Percentiles rank a stretch among this genome's conserved stretches.
Conservation (phyloP, 2,329 filamentous ascomycete species). For the Trichoderma sp. region DNA sequence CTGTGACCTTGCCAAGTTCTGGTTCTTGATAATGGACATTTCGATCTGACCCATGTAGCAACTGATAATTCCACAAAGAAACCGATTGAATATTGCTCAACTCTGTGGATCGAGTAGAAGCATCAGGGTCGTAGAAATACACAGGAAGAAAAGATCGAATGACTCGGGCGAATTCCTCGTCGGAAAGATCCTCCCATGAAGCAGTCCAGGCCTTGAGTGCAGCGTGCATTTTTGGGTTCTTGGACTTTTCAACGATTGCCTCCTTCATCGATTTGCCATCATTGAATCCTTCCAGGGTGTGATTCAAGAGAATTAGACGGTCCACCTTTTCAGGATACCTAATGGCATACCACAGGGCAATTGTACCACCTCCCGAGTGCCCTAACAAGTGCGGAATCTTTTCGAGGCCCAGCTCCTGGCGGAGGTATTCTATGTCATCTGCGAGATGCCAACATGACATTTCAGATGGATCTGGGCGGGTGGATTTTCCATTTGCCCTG, state of each 20-base stretch:
- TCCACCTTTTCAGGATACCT: background rate
- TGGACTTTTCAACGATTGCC: background rate
- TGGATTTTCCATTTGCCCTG: background rate
- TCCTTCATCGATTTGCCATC: background rate
- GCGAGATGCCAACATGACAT: conserved; percentile 6
- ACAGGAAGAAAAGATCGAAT: background rate
- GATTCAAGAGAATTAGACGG: background rate
- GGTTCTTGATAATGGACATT: background rate
- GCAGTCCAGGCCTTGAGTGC: background rate
- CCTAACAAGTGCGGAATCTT: background rate
- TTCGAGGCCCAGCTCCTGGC: background rate
- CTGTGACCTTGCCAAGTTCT: background rate
- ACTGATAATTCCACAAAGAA: background rate
- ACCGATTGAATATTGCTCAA: background rate
- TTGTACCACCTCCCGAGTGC: background rate
- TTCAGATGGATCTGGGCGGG: background rate
- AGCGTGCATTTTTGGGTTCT: background rate
- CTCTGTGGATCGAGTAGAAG: background rate
- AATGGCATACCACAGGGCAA: background rate
- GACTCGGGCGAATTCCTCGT: background rate
- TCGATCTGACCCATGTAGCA: background rate
- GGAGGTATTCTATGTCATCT: background rate
- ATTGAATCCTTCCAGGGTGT: background rate
- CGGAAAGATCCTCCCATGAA: background rate
- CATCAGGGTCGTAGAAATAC: background rate